phyloP scores from a whole-genome alignment of 2,329 filamentous ascomycete genomes.

The Aureobasidium leucospermi region DNA sequence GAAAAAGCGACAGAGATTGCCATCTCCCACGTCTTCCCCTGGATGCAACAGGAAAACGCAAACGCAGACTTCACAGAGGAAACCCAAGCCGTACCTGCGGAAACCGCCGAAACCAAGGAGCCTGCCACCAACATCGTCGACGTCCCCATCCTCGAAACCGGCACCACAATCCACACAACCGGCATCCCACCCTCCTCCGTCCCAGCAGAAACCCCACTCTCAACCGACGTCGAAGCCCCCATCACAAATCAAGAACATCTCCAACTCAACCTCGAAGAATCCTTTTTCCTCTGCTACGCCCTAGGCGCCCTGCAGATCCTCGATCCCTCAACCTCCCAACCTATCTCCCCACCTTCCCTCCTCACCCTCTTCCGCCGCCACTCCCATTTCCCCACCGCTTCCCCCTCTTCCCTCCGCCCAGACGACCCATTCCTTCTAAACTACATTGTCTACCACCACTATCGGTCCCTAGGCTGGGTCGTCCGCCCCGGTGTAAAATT shows the following conservation, averaged over 20 bases:
- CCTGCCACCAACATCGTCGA: neutral
- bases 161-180: neutral
- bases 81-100: neutral
- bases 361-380: constrained; percentile 48
- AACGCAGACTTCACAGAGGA: neutral
- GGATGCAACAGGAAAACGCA: constrained; percentile 8
- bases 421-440: constrained; percentile 81
- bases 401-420: constrained; percentile 46
- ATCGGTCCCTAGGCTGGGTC: constrained; percentile 91
- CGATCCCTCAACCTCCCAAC: constrained; percentile 18
- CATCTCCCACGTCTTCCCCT: constrained; percentile 13
- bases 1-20: neutral
- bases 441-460: constrained; percentile 92
- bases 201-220: neutral
- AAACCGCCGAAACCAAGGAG: neutral
- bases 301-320: constrained; percentile 64
- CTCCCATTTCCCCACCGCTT: constrained; percentile 21
- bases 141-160: neutral
- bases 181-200: neutral
- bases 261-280: constrained; percentile 84
- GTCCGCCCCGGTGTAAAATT: constrained; percentile 91
- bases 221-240: neutral
- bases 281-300: constrained; percentile 80
- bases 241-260: constrained; percentile 65
- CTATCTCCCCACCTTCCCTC: constrained; percentile 40